Percentiles rank a stretch among this genome's conserved stretches.
phyloP scores from a whole-genome alignment of 1,284 basidiomycete genomes.

The Baeospora myosura region DNA sequence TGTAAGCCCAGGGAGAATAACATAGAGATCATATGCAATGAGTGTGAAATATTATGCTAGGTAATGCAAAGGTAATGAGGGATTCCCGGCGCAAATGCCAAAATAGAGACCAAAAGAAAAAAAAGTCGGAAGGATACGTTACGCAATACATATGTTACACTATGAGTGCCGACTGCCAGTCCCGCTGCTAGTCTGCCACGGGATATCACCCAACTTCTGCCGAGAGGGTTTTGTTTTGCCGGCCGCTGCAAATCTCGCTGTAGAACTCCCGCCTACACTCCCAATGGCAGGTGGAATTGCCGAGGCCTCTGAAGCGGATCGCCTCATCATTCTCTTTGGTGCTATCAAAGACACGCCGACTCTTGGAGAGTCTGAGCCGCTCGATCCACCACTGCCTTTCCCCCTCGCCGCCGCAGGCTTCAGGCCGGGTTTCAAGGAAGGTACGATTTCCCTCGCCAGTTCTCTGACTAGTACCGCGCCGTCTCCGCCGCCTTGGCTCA shows the following conservation, averaged over 20 bases:
- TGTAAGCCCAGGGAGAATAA: too few relatives aligned
- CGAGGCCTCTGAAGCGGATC: conserved; percentile 63
- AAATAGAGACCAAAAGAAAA: neutral
- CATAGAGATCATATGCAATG: neutral
- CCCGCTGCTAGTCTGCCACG: conserved; percentile 30
- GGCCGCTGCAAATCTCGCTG: conserved; percentile 19
- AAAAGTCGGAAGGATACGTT: neutral
- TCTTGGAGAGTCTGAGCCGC: conserved; percentile 24
- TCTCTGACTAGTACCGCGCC: conserved; percentile 87
- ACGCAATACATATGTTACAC: neutral
- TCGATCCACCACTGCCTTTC: too few relatives aligned
- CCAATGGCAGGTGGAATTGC: conserved; percentile 29
- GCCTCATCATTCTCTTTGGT: conserved; percentile 55
- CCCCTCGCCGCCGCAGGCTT: conserved; percentile 39
- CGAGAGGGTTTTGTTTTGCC: conserved; percentile 27
- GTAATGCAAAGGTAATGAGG: neutral
- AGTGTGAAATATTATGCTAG: neutral
- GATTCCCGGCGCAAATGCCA: neutral
- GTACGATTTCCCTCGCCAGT: conserved; percentile 76
- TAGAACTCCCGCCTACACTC: conserved; percentile 11
- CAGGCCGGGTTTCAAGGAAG: conserved; percentile 61
- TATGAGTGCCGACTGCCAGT: conserved; percentile 4
- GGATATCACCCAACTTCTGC: conserved; percentile 44
- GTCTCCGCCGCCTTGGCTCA: conserved; percentile 69
- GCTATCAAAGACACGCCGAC: conserved; percentile 37